Evolutionary conservation across 768 basidiomycete species (phyloP), one percentile per base, ranked within the genome.

Genomic region (Termitomyces bulborhizus): DNA sequence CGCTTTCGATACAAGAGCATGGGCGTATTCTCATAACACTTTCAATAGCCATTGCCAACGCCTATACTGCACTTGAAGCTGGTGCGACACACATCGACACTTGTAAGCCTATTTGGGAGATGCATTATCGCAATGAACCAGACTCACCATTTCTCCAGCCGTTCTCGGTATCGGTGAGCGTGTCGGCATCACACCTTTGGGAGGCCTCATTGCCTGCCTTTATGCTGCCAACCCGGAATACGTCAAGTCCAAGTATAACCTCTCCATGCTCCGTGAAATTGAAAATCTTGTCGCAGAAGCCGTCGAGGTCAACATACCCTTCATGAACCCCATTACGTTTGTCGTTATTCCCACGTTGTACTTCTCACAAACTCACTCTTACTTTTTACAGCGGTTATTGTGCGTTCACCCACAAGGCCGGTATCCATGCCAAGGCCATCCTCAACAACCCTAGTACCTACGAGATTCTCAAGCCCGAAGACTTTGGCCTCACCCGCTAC

Each of bases 391-490:
- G 95, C 54, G 97, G 97, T 15, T 99, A 98, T 74, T 98, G 97
- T 68, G 97, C 97, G 3, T 99, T 99, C 78, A 99, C 97, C 27
- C 97, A 98, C 86, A 98, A 99, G 86, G 97, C 97, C 21, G 97
- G 97, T 69, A 99, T 99, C 61, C 97, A 99, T 73, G 97, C 97
- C 75, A 99, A 99, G 81, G 97, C 97, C 39, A 99, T 99, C 72
- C 84, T 95, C 60, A 97, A 98, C 77, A 99, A 99, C 80, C 97
- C 97, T 1, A 92, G 90, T 65, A 99, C 97, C 9, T 99, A 98
- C 73, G 96, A 99, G 74, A 98, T 98, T 71, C 83, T 97, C 71
- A 98, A 94, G 84, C 97, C 97, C 15, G 93, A 96, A 71, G 97
- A 99, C 75, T 99, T 99, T 66, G 97, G 97, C 64, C 81, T 99